Percentiles rank a stretch among this genome's conserved stretches.
These are phyloP conservation scores for Pythium myriotylum DNA, from an alignment of 352 stramenopile genomes.

Conservation along the genomic window DNA sequence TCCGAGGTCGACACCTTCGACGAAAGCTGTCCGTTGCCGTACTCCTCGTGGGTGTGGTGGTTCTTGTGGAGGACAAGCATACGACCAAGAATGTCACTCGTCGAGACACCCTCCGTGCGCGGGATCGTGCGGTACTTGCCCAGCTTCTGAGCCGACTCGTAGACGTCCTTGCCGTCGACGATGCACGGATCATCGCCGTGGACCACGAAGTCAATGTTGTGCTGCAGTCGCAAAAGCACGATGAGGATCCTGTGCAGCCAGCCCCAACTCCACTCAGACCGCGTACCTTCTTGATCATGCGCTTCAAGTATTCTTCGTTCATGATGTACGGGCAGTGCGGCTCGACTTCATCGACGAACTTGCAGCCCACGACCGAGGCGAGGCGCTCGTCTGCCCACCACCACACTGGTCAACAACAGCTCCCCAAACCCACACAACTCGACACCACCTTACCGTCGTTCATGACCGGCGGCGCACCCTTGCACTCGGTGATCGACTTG, in stretches of 20 bases:
- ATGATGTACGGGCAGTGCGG: constrained; percentile 98
- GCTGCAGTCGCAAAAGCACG: constrained; percentile 25
- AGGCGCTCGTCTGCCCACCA: constrained; percentile 91
- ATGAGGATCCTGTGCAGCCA: not conserved
- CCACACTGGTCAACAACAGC: not conserved
- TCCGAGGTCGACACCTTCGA: constrained; percentile 61
- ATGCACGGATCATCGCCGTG: constrained; percentile 99
- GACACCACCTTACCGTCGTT: constrained; percentile 83
- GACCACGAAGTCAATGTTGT: constrained; percentile 98
- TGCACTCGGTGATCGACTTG: constrained; percentile 96
- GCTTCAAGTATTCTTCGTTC: constrained; percentile 97
- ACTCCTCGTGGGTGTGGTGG: constrained; percentile 87
- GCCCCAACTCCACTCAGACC: not conserved
- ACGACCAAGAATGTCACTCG: constrained; percentile 98
- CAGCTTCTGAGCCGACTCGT: constrained; percentile 95
- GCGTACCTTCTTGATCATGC: constrained; percentile 93
- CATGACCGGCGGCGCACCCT: constrained; percentile 95
- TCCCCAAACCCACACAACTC: too few species aligned
- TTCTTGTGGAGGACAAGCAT: constrained; percentile 98
- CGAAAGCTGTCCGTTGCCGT: constrained; percentile 78
- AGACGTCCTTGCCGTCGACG: constrained; percentile 98
- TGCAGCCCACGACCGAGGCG: constrained; percentile 95
- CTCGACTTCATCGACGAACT: constrained; percentile 99
- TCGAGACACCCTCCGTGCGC: constrained; percentile 96
- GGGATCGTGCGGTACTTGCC: constrained; percentile 97